Evolutionary conservation across 225 moss, liverwort and hornwort species (phyloP).

Genomic region (Ulota crispa): DNA sequence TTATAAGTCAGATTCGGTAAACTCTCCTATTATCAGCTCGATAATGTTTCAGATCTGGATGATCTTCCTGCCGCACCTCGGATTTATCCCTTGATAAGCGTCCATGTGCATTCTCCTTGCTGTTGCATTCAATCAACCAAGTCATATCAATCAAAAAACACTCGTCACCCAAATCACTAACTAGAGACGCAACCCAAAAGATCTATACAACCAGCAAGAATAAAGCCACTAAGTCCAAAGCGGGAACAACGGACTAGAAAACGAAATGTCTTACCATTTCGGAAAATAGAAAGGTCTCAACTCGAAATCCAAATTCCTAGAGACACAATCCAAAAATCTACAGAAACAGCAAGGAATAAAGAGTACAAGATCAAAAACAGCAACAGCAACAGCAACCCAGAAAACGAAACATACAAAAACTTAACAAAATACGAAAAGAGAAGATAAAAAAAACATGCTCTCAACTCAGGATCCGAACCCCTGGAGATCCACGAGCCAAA

Average conservation of each 20-base stretch:
- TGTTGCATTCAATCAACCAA: constrained; percentile 43
- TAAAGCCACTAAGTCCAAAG: background rate
- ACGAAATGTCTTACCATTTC: too few relatives aligned
- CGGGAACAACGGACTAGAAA: background rate
- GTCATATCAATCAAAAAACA: constrained; percentile 27
- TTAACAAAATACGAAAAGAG: too few relatives aligned
- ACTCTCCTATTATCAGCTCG: constrained; percentile 9
- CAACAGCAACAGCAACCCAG: too few relatives aligned
- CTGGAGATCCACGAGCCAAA: too few relatives aligned
- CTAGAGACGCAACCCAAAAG: background rate
- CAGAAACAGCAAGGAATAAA: too few relatives aligned
- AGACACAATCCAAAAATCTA: too few relatives aligned
- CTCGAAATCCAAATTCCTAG: too few relatives aligned
- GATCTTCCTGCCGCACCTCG: constrained; percentile 3
- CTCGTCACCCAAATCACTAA: background rate
- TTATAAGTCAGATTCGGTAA: constrained; percentile 18
- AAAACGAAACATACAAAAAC: too few relatives aligned
- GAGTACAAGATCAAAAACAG: too few relatives aligned
- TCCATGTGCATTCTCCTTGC: constrained; percentile 24
- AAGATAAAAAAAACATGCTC: too few relatives aligned
- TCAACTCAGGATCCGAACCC: too few relatives aligned
- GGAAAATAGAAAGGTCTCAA: too few relatives aligned
- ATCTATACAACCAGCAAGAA: background rate
- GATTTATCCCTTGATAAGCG: background rate
- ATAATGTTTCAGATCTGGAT: background rate